A percentile compares a stretch with the other conserved stretches of the same genome.
Conservation (phyloP, 2,329 filamentous ascomycete genomes). For the Calonectria multiphialidica region DNA sequence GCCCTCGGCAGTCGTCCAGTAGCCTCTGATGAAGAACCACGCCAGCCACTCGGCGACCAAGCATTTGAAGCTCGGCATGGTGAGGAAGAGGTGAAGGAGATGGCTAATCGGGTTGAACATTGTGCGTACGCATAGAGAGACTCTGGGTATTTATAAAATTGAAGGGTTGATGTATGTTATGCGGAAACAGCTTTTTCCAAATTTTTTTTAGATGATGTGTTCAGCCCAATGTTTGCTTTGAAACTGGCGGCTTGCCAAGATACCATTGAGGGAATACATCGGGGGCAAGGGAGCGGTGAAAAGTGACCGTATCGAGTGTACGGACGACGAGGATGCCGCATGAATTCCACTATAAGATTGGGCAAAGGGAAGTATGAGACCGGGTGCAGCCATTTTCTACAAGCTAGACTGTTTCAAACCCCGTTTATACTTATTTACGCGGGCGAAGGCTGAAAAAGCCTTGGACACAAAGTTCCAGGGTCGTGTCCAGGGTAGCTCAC, state of each 20-base stretch:
- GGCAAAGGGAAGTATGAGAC: not conserved
- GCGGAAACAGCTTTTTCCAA: not conserved
- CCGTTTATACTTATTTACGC: not conserved
- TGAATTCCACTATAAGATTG: conserved; percentile 1
- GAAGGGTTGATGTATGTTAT: not conserved
- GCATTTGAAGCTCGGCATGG: conserved; percentile 44
- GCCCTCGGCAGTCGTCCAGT: conserved; percentile 39
- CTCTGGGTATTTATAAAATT: not conserved
- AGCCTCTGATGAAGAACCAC: conserved; percentile 43
- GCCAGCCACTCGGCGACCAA: conserved; percentile 43
- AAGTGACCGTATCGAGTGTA: not conserved
- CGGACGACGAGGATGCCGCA: not conserved
- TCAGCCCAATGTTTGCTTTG: not conserved
- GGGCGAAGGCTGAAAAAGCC: not conserved
- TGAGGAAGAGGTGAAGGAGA: not conserved
- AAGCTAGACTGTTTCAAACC: not conserved
- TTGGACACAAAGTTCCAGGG: not conserved
- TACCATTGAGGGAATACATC: not conserved
- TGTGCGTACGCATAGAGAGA: not conserved
- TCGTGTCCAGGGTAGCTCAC: conserved; percentile 17
- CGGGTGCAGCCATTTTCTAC: not conserved
- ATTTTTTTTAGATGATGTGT: not conserved
- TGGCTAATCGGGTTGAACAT: not conserved
- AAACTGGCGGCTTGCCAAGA: conserved; percentile 12
- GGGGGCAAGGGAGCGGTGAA: conserved; percentile 23